Evolutionary conservation across 2,329 filamentous ascomycete species (phyloP), one percentile per base, ranked within the genome.

Genomic region (Microcyclosporella mali): DNA sequence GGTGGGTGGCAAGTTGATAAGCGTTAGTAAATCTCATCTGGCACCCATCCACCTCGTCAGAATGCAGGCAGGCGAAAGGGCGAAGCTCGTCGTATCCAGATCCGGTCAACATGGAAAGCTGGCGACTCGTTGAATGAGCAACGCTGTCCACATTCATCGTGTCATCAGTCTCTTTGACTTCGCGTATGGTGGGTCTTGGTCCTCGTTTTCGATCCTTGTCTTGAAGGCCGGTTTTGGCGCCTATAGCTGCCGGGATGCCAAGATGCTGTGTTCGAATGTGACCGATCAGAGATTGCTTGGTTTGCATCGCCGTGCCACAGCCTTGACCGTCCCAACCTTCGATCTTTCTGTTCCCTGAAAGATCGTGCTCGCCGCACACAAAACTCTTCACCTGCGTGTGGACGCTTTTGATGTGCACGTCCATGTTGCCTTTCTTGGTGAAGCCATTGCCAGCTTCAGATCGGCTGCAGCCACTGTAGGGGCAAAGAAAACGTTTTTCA

Each of bases 201-300:
- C 32, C 50, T 9, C 36, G 18, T 36, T 41, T 37, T 6, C 16
- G 27, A 11, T 36, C 39, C 32, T 40, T 37, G 15, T 42, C 38
- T 4, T 6, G 21, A 25, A 25, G 21, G 9, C 21, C 21, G 21
- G 21, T 25, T 9, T 25, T 25, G 21, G 21, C 21, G 21, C 21
- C 21, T 25, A 25, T 9, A 6, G 21, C 21, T 25, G 21, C 21
- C 9, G 48, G 65, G 16, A 78, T 67, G n/a, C 81, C 79, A 18
- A 95, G 70, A 62, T 97, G 90, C 16, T 86, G 77, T 36, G 84
- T 88, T 15, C 86, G 81, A 33, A 95, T 75, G 60, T 97, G 90
- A 52, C 92, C 84, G 62, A 90, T 85, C 0, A 95, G 74, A 21
- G 80, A 81, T 14, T 79, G 75, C 63, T 94, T 95, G 48, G 83